A percentile compares a stretch with the other conserved stretches of the same genome.
Evolutionary conservation across 2,329 filamentous ascomycete genomes (phyloP).

Genomic region (Stagonosporopsis rhizophila): DNA sequence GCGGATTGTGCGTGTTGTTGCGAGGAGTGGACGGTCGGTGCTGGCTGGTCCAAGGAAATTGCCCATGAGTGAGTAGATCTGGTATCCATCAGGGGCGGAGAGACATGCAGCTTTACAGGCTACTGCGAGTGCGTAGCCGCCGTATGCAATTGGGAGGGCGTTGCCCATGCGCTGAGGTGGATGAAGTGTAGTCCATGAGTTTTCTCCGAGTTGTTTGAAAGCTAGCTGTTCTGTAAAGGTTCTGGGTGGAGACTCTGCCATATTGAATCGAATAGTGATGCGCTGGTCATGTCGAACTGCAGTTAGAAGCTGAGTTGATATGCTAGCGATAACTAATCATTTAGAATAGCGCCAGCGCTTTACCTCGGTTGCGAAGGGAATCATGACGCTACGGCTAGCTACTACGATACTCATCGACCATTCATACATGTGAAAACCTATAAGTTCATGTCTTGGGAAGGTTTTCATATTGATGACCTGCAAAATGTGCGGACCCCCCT

Average conservation of each 20-base stretch:
- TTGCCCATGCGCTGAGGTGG: constrained; percentile 51
- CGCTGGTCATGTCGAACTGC: not conserved
- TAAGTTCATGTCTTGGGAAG: not conserved
- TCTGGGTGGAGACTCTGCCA: constrained; percentile 1
- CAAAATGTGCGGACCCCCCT: too few relatives aligned
- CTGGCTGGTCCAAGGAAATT: constrained; percentile 57
- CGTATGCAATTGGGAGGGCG: constrained; percentile 51
- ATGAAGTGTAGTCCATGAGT: constrained; percentile 27
- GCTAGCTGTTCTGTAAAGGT: constrained; percentile 27
- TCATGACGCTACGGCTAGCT: not conserved
- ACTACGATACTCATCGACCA: not conserved
- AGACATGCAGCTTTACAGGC: constrained; percentile 54
- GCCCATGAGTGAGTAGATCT: constrained; percentile 57
- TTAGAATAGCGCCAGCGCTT: constrained; percentile 3
- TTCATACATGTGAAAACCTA: too few relatives aligned
- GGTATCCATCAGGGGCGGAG: constrained; percentile 48
- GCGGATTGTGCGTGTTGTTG: constrained; percentile 49
- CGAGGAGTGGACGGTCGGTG: constrained; percentile 50
- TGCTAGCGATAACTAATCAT: not conserved
- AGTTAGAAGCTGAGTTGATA: not conserved
- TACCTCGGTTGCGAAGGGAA: constrained; percentile 12
- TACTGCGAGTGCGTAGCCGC: constrained; percentile 54
- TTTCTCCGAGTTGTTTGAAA: constrained; percentile 18
- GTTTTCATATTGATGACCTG: too few relatives aligned
- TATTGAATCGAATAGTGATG: not conserved